Evolutionary conservation across 2,329 filamentous ascomycete genomes (phyloP).

Genomic region (Pestalotiopsis fici): DNA sequence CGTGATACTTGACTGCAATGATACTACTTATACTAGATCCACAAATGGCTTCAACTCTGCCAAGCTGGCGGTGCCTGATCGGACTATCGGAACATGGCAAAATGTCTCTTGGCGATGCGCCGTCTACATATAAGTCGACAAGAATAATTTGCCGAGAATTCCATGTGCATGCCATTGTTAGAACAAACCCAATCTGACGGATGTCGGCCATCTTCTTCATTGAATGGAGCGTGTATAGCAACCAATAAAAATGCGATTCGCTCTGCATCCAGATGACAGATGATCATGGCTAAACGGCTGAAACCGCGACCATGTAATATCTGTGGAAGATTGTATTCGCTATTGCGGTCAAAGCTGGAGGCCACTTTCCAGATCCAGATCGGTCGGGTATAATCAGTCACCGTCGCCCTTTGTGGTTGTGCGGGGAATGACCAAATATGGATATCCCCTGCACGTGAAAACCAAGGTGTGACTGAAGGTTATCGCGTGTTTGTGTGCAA

Average conservation of each 20-base stretch:
- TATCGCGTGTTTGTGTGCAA: background rate
- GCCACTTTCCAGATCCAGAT: background rate
- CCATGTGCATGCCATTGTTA: background rate
- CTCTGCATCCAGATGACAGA: background rate
- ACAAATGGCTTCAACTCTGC: background rate
- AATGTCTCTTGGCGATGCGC: background rate
- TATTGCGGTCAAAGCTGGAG: background rate
- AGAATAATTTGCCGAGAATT: background rate
- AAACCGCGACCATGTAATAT: background rate
- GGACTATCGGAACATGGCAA: background rate
- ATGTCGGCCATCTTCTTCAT: background rate
- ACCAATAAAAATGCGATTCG: background rate
- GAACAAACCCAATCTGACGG: background rate
- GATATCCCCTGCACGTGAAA: background rate
- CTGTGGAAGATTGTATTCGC: background rate
- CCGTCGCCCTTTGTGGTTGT: background rate
- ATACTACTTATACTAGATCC: background rate
- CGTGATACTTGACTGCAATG: background rate
- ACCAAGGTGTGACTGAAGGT: background rate
- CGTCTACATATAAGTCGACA: background rate
- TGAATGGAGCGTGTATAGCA: background rate
- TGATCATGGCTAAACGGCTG: background rate
- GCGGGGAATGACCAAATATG: background rate
- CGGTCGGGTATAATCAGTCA: background rate
- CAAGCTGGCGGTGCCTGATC: background rate